A percentile compares a stretch with the other conserved stretches of the same genome.
phyloP scores from a whole-genome alignment of 768 basidiomycete genomes.

The Calocybe indica region DNA sequence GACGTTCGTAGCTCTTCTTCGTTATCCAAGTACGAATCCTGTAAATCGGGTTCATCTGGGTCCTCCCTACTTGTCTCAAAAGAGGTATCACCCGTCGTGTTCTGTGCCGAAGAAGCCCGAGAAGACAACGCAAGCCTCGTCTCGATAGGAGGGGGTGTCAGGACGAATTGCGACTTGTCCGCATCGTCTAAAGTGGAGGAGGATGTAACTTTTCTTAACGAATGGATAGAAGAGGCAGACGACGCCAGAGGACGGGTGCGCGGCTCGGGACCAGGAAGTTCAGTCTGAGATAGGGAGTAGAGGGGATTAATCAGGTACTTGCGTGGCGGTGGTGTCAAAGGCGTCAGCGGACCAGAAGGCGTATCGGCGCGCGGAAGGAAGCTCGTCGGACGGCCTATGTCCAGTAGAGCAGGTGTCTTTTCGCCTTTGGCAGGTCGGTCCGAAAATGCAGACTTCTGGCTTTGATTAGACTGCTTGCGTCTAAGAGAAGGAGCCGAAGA shows the following conservation, averaged over 20 bases:
- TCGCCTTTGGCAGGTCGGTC: conserved; percentile 18
- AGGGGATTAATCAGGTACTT: conserved; percentile 40
- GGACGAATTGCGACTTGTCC: conserved; percentile 25
- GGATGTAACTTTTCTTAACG: conserved; percentile 40
- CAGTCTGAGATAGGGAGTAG: conserved; percentile 55
- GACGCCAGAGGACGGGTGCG: conserved; percentile 5
- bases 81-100: conserved; percentile 17
- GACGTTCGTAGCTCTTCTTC: conserved; percentile 37
- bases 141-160: conserved; percentile 43
- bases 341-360: conserved; percentile 51
- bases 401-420: conserved; percentile 12
- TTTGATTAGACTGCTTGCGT: conserved; percentile 22
- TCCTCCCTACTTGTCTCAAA: conserved; percentile 17
- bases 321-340: conserved; percentile 64
- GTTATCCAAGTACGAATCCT: conserved; percentile 29
- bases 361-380: conserved; percentile 61
- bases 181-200: conserved; percentile 47
- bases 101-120: conserved; percentile 15
- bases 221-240: conserved; percentile 15
- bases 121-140: conserved; percentile 21
- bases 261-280: conserved; percentile 26
- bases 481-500: conserved; percentile 15
- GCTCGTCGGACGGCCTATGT: conserved; percentile 31
- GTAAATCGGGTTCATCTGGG: conserved; percentile 21
- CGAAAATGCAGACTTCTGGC: conserved; percentile 16